Evolutionary conservation across 202 grass and related monocot genomes (phyloP), one percentile per base, ranked within the genome.

Genomic region (Schoenoplectus triqueter): DNA sequence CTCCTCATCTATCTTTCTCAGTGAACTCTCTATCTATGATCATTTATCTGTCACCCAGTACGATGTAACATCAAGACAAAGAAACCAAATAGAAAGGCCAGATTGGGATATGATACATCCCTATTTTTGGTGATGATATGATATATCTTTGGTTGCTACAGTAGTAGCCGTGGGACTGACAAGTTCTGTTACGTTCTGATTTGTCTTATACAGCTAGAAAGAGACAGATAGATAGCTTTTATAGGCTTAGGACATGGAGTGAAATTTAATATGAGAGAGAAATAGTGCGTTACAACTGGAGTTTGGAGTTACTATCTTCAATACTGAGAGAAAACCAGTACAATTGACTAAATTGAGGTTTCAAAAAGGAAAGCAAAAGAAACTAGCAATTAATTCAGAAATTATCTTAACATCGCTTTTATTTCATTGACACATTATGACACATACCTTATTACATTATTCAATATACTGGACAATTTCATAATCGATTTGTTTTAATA

Each of bases 231-330:
- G 73, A 77, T 21, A 57, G 73, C 19, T 40, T 61, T 57, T 15
- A 77, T 77, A 6, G 3, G 48, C 19, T 76, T 10, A 77, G 51
- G 73, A 73, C 46, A 73, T 50, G 46, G 15, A 20, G 0, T 17
- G 10, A 1, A 56, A 56, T 76, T 76, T 39, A 76, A 77, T 77
- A 77, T 56, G 73, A 77, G 73, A 77, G 51, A 77, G 73, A 77
- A 77, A 77, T 19, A 73, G 70, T 73, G 69, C 10, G 69, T 51
- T 52, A 73, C 70, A 73, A 51, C 70, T 73, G 47, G 31, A 66
- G 64, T 66, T 10, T 68, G 39, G 13, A 19, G 3, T 17, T 17
- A 3, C 15, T 7, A 21, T 73, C 69, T 10, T 72, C 45, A 18
- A 6, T 15, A 6, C 39, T 44, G 7, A 42, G 65, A 42, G 21